These are phyloP conservation scores for Eustoma russellianum DNA, from an alignment of 257 asterid species.

Conservation along the genomic window DNA sequence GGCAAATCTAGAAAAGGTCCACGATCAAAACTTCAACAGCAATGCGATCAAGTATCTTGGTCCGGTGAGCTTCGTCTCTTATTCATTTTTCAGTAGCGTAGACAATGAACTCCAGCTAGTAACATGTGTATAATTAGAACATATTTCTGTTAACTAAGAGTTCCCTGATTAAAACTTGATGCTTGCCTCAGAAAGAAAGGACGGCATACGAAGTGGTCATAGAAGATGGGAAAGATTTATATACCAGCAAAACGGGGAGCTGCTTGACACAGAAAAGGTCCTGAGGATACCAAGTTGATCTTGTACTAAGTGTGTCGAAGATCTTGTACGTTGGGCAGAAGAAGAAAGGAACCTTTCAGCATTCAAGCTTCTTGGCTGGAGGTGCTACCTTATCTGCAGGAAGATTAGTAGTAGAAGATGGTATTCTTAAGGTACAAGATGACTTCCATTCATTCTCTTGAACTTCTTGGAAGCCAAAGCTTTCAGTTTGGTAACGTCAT, in stretches of 20 bases:
- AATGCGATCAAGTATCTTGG: slow-evolving; percentile 89
- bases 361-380: slow-evolving; percentile 95
- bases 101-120: neutral
- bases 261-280: slow-evolving; percentile 56
- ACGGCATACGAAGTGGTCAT: slow-evolving; percentile 50
- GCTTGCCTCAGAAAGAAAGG: slow-evolving; percentile 53
- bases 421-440: slow-evolving; percentile 54
- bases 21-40: slow-evolving; percentile 65
- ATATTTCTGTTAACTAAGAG: slow-evolving; percentile 1
- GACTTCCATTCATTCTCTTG: neutral
- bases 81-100: neutral
- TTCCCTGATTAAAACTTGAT: neutral
- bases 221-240: slow-evolving; percentile 51
- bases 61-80: slow-evolving; percentile 48
- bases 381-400: slow-evolving; percentile 93
- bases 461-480: neutral
- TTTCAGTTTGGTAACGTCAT: neutral
- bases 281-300: slow-evolving; percentile 74
- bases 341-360: slow-evolving; percentile 74
- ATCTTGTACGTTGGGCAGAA: slow-evolving; percentile 63
- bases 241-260: slow-evolving; percentile 50
- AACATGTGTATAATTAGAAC: neutral
- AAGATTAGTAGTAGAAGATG: slow-evolving; percentile 62
- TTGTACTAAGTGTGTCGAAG: slow-evolving; percentile 67
- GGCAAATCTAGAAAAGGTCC: slow-evolving; percentile 62